These are phyloP conservation scores for Dendrothele bispora DNA, from an alignment of 768 basidiomycete species.

Conservation along the genomic window DNA sequence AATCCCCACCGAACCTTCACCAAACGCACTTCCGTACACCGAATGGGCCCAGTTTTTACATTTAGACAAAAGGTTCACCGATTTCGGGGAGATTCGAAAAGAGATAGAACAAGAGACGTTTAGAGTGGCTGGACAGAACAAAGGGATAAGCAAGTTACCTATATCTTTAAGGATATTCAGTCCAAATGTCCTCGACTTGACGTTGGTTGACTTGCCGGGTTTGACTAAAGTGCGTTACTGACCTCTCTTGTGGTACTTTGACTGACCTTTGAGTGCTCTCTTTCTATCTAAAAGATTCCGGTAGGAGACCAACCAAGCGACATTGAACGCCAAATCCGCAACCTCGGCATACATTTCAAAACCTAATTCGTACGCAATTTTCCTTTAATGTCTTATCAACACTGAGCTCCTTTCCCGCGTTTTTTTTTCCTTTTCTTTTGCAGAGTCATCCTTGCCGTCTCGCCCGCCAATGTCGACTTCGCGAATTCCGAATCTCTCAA, in stretches of 20 bases:
- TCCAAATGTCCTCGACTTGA: conserved; percentile 92
- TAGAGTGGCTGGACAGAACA: conserved; percentile 97
- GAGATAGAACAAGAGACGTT: conserved; percentile 99
- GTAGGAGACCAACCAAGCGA: conserved; percentile 98
- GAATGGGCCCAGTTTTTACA: conserved; percentile 99
- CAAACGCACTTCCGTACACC: conserved; percentile 48
- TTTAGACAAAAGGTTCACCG: conserved; percentile 94
- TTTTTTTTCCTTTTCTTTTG: conserved; percentile 5
- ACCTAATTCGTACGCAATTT: conserved; percentile 76
- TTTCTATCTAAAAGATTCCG: no score
- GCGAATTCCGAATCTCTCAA: conserved; percentile 98
- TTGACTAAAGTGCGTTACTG: conserved; percentile 80
- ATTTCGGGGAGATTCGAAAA: conserved; percentile 89
- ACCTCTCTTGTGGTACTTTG: neutral
- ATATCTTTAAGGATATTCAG: conserved; percentile 96
- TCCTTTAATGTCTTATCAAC: neutral
- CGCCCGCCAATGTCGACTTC: conserved; percentile 96
- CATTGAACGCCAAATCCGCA: conserved; percentile 95
- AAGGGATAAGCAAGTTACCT: conserved; percentile 94
- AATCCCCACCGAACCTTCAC: conserved; percentile 46
- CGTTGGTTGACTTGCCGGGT: conserved; percentile 94
- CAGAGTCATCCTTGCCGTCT: conserved; percentile 95
- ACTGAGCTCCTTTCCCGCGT: neutral
- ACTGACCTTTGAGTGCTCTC: no score
- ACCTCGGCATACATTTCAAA: conserved; percentile 95